Conservation (phyloP, 2,329 filamentous ascomycete species). For the Beauveria brongniartii region DNA sequence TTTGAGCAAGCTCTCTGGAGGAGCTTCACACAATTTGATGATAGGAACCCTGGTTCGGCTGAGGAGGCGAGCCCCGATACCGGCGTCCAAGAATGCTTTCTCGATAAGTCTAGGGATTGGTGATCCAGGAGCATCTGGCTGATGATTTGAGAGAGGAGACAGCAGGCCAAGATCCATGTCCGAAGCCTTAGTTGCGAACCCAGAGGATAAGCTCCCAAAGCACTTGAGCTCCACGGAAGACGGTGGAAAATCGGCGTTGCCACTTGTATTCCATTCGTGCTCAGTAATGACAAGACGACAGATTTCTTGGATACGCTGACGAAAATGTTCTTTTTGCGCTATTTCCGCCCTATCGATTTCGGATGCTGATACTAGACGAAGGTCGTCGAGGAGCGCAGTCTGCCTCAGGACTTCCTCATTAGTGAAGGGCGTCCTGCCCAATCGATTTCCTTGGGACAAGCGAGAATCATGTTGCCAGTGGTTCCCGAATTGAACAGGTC, state of each 20-base stretch:
- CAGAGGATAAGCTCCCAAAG: constrained; percentile 76
- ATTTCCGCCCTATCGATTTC: constrained; percentile 59
- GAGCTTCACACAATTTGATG: constrained; percentile 74
- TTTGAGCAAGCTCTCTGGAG: constrained; percentile 49
- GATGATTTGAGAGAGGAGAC: constrained; percentile 49
- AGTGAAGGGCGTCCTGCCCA: constrained; percentile 22
- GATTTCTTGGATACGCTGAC: constrained; percentile 53
- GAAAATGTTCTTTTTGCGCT: constrained; percentile 63
- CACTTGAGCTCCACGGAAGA: constrained; percentile 60
- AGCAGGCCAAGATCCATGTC: constrained; percentile 85
- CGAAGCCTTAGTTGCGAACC: constrained; percentile 79
- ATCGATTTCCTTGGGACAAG: constrained; percentile 16
- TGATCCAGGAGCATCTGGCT: constrained; percentile 46
- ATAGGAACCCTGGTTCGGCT: constrained; percentile 78
- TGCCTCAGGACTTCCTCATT: constrained; percentile 43
- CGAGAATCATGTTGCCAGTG: constrained; percentile 13
- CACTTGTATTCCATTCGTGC: constrained; percentile 37
- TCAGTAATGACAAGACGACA: constrained; percentile 51
- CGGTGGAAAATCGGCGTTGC: constrained; percentile 38
- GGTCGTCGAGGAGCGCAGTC: constrained; percentile 37
- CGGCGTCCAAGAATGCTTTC: constrained; percentile 61
- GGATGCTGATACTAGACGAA: constrained; percentile 43
- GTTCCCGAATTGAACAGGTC: constrained; percentile 16
- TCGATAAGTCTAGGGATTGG: constrained; percentile 68
- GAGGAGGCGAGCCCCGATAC: constrained; percentile 68